Percentiles rank a stretch among this genome's conserved stretches.
These are phyloP conservation scores for grape (Vitis vinifera) DNA, from an alignment of 164 flowering plant species.

Conservation along the genomic window ASM3070453v1 NC_081818.1:28200501-28201000, in stretches of 20 bases:
- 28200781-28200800: constrained; percentile 12
- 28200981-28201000: constrained; percentile 23
- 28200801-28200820: constrained; percentile 18
- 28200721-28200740: constrained; percentile 44
- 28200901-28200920: constrained; percentile 12
- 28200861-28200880: constrained; percentile 18
- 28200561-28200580: constrained; percentile 1
- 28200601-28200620: constrained; percentile 38
- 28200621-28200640: constrained; percentile 95
- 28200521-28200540: background rate
- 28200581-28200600: constrained; percentile 7
- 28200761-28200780: constrained; percentile 34
- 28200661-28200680: constrained; percentile 96
- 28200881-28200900: constrained; percentile 29
- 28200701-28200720: constrained; percentile 65
- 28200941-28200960: constrained; percentile 11
- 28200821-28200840: constrained; percentile 17
- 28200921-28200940: constrained; percentile 12
- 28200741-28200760: constrained; percentile 29
- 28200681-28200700: constrained; percentile 85
- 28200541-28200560: background rate
- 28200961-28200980: constrained; percentile 5
- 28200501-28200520: background rate
- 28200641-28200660: constrained; percentile 92
- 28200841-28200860: constrained; percentile 13